phyloP scores from a whole-genome alignment of 371 early-diverging fungal genomes.

The Dinochytrium kinnereticum region DNA sequence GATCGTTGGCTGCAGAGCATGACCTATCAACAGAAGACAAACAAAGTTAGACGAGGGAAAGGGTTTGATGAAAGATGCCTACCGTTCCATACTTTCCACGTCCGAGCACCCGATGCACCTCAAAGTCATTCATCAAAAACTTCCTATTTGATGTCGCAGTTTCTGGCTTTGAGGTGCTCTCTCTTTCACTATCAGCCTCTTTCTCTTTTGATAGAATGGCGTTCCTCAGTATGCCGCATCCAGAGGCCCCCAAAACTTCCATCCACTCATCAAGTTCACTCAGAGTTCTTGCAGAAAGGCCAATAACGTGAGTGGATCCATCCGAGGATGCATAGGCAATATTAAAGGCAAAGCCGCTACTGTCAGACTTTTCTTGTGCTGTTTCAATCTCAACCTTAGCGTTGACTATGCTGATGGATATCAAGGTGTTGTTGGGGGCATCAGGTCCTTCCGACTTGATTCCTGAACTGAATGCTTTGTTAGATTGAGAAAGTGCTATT shows the following conservation, averaged over 20 bases:
- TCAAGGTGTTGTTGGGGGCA: neutral
- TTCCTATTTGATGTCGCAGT: neutral
- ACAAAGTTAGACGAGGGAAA: too few relatives aligned
- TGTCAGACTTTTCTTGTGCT: neutral
- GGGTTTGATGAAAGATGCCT: neutral
- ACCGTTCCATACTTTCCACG: constrained; percentile 66
- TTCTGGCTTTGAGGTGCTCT: too few relatives aligned
- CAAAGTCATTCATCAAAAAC: constrained; percentile 55
- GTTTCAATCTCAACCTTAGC: neutral
- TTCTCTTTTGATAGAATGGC: neutral
- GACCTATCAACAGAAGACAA: constrained; percentile 55
- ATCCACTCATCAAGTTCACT: neutral
- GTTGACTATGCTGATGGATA: neutral
- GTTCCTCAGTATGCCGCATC: neutral
- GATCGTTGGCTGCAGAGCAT: constrained; percentile 45
- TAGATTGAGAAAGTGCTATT: too few relatives aligned
- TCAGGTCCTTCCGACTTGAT: neutral
- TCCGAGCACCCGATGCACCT: constrained; percentile 59
- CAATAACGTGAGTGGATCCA: neutral
- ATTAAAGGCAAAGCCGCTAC: neutral
- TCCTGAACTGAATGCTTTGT: constrained; percentile 23
- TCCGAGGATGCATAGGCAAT: neutral
- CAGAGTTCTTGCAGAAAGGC: neutral
- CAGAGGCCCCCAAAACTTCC: neutral
- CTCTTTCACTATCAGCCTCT: too few relatives aligned